Conservation (phyloP, 2,329 filamentous ascomycete species). For the Ceratocystis destructans region DNA sequence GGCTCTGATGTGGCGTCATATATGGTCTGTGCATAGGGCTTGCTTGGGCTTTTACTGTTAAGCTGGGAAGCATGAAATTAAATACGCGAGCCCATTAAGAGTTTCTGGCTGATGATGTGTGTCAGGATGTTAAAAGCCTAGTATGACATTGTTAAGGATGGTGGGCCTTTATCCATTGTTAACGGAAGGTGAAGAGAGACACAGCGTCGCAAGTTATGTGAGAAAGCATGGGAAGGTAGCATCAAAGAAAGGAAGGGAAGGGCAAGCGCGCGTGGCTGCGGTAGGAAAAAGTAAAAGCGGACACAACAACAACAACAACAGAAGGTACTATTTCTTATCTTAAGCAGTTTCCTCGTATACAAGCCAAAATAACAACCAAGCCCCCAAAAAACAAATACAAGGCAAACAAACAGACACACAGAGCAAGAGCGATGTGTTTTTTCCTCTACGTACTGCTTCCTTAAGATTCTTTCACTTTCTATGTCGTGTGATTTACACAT, state of each 20-base stretch:
- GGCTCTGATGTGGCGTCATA: neutral
- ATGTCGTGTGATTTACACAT: neutral
- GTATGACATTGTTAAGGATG: neutral
- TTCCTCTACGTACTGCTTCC: neutral
- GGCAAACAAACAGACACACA: neutral
- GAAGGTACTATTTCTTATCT: neutral
- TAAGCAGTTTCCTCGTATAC: neutral
- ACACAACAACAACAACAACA: neutral
- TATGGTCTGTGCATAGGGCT: neutral
- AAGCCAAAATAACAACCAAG: neutral
- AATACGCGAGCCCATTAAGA: constrained; percentile 3
- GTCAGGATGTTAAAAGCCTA: neutral
- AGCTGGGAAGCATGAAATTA: neutral
- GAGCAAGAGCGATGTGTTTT: neutral
- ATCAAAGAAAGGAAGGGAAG: neutral
- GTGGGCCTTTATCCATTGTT: neutral
- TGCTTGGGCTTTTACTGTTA: neutral
- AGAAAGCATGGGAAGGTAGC: neutral
- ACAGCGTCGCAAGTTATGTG: neutral
- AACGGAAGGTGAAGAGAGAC: neutral
- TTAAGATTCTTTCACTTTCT: neutral
- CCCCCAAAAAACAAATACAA: neutral
- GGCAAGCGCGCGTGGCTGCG: neutral
- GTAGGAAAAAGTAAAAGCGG: neutral
- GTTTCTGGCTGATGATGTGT: neutral